phyloP scores from a whole-genome alignment of 768 basidiomycete species.

The Boletus insuetus region DNA sequence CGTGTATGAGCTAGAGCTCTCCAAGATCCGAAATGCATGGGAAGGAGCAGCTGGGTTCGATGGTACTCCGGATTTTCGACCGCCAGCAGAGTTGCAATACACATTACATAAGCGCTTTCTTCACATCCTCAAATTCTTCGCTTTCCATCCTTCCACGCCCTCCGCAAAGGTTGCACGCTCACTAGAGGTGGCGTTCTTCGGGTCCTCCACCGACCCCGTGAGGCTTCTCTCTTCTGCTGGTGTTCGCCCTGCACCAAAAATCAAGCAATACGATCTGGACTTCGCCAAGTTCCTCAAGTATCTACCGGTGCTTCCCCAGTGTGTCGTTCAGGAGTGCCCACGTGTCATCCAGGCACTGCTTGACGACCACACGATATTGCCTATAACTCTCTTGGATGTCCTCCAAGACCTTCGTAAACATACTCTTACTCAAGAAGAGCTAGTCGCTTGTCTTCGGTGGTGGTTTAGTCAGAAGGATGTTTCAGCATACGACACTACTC shows the following conservation, averaged over 20 bases:
- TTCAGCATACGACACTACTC: slow-evolving; percentile 9
- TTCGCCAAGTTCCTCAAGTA: slow-evolving; percentile 72
- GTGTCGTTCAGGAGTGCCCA: slow-evolving; percentile 49
- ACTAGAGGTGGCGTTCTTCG: slow-evolving; percentile 79
- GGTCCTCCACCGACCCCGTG: slow-evolving; percentile 37
- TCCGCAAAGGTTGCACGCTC: slow-evolving; percentile 66
- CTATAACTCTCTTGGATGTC: slow-evolving; percentile 76
- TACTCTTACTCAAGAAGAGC: slow-evolving; percentile 66
- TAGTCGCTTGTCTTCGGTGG: slow-evolving; percentile 69
- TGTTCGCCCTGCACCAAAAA: slow-evolving; percentile 53
- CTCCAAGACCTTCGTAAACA: slow-evolving; percentile 64
- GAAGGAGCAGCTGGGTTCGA: background rate
- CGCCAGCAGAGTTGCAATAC: background rate
- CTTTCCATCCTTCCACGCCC: slow-evolving; percentile 49
- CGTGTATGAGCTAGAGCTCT: slow-evolving; percentile 82
- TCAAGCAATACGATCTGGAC: slow-evolving; percentile 68
- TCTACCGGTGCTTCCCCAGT: slow-evolving; percentile 66
- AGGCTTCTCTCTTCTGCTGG: slow-evolving; percentile 70
- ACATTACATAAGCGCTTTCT: background rate
- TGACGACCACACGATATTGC: slow-evolving; percentile 57
- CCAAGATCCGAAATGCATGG: slow-evolving; percentile 39
- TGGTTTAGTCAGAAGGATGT: slow-evolving; percentile 44
- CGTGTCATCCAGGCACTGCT: slow-evolving; percentile 59
- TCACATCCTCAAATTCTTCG: slow-evolving; percentile 36
- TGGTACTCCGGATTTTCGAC: slow-evolving; percentile 18